Evolutionary conservation across 2,329 filamentous ascomycete genomes (phyloP), one percentile per base, ranked within the genome.

Genomic region (Ascochyta clinopodiicola): DNA sequence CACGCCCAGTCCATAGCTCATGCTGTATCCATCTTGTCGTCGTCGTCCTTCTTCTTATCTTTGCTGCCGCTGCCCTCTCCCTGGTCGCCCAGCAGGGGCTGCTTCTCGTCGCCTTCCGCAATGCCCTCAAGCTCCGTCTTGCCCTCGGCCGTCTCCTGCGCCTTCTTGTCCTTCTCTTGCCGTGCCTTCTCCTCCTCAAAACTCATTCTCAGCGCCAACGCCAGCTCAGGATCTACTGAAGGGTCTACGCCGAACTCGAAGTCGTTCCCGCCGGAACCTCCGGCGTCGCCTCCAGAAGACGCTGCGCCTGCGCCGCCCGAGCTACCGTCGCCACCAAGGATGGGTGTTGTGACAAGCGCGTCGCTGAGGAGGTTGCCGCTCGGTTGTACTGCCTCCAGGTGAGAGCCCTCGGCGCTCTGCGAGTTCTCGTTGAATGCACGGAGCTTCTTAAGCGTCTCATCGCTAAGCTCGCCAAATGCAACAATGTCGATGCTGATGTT

Each of bases 181-280:
- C 95, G 84, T 59, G 93, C 93, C 81, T 96, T 96, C 79, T 99
- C 95, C 75, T 99, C 95, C 76, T 99, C 95, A 85, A 96, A 92
- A 77, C 91, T 96, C 92, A 99, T 96, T 61, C 95, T 88, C 74
- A 99, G 81, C 47, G 95, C 95, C 66, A 99, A 86, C 21, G 95
- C 95, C 71, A 99, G 81, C 77, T 99, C 95, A 3, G 95, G 95
- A 73, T 99, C 95, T 70, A 93, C 84, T 49, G 88, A 89, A 13
- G 94, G 93, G 76, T 98, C 95, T 64, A 96, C 91, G 62, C 91
- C 92, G 73, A 96, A 96, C 66, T 92, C 90, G 68, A 92, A 96
- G 59, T 89, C 86, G 51, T 84, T 85, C 31, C 80, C 84, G 53
- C 80, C 83, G 38, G 79, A 60, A 31, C 68, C 79, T 47, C 81